These are phyloP conservation scores for Amoebophrya sp. DNA, from an alignment of 169 alveolate species.

Conservation along the genomic window DNA sequence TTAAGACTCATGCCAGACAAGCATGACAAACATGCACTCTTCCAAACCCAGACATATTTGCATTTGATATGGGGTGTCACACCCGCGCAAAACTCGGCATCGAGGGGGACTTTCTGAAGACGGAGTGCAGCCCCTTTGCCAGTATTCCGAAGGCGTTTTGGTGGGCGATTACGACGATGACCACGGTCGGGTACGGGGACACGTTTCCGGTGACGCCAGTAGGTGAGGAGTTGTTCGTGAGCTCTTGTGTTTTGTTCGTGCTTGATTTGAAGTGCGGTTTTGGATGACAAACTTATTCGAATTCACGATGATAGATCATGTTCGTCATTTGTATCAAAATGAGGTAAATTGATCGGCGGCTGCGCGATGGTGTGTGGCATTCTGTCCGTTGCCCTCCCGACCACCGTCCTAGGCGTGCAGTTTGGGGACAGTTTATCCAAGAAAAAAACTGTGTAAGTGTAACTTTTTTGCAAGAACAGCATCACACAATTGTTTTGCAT, in stretches of 20 bases:
- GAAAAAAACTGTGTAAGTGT: no score
- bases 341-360: not conserved
- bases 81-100: not conserved
- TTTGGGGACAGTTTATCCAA: not conserved
- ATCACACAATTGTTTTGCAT: no score
- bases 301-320: no score
- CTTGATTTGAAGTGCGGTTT: no score
- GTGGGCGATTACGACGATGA: conserved; percentile 20
- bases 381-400: not conserved
- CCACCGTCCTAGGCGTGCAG: not conserved
- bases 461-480: no score
- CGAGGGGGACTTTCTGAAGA: not conserved
- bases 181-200: conserved; percentile 8
- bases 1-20: no score
- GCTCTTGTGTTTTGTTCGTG: no score
- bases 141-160: not conserved
- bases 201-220: not conserved
- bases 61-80: not conserved
- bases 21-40: no score
- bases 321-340: no score
- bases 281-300: no score
- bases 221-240: no score
- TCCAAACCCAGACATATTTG: no score
- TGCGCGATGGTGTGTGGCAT: not conserved
- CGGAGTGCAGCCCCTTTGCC: not conserved